Percentiles rank a stretch among this genome's conserved stretches.
phyloP scores from a whole-genome alignment of 1,139 yeast species.

The Geotrichum citri-aurantii region DNA sequence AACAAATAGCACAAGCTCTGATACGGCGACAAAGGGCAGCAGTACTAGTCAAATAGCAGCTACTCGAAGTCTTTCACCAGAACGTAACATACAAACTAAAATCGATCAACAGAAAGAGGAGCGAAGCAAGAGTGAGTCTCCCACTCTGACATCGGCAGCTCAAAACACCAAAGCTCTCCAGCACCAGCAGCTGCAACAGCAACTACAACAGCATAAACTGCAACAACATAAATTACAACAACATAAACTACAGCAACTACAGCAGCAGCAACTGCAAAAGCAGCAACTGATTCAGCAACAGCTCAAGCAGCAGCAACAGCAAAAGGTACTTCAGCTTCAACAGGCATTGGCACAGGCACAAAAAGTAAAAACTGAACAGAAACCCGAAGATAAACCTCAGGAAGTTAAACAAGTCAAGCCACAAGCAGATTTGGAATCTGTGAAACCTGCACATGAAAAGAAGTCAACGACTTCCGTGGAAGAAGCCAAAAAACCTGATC shows the following conservation, averaged over 20 bases:
- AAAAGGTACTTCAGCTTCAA: background rate
- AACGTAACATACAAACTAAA: background rate
- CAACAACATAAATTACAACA: slow-evolving; percentile 26
- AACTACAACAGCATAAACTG: slow-evolving; percentile 22
- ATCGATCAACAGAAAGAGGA: background rate
- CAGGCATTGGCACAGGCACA: background rate
- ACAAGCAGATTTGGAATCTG: background rate
- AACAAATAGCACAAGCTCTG: background rate
- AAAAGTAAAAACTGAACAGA: background rate
- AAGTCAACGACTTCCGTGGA: background rate
- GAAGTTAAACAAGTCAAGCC: background rate
- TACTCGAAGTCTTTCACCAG: background rate
- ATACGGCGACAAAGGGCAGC: background rate
- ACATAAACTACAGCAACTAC: slow-evolving; percentile 23
- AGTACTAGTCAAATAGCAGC: background rate
- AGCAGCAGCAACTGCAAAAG: slow-evolving; percentile 16
- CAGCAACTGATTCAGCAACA: slow-evolving; percentile 3
- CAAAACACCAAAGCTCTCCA: slow-evolving; percentile 21
- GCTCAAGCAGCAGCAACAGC: background rate
- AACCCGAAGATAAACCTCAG: background rate
- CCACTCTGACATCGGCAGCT: background rate
- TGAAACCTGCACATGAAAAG: background rate
- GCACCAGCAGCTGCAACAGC: slow-evolving; percentile 25
- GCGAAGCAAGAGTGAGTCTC: background rate
- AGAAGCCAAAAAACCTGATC: background rate